phyloP scores from a whole-genome alignment of 305 asterid species.

The Striga hermonthica region DNA sequence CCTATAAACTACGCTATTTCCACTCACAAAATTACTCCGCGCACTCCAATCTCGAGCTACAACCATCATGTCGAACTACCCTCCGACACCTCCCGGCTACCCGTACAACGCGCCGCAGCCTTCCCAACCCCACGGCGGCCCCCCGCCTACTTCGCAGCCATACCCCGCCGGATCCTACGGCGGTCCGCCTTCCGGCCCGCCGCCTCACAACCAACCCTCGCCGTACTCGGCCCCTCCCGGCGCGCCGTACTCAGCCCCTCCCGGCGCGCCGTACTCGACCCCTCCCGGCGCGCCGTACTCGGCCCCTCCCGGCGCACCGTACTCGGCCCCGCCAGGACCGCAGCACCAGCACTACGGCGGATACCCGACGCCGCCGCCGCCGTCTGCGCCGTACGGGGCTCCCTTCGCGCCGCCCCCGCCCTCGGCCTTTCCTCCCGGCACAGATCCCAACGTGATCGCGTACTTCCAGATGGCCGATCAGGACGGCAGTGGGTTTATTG shows the following conservation, averaged over 20 bases:
- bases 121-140: constrained; percentile 40
- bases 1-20: constrained; percentile 7
- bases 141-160: constrained; percentile 34
- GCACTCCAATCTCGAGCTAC: constrained; percentile 10
- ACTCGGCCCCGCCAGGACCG: constrained; percentile 45
- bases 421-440: constrained; percentile 88
- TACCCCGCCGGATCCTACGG: constrained; percentile 38
- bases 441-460: constrained; percentile 72
- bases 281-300: too few species aligned
- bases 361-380: constrained; percentile 43
- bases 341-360: constrained; percentile 54
- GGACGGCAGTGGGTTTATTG: constrained; percentile 91
- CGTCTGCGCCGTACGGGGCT: constrained; percentile 55
- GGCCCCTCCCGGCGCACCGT: constrained; percentile 37
- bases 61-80: constrained; percentile 46
- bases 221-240: constrained; percentile 29
- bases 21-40: neutral
- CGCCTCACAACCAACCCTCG: constrained; percentile 33
- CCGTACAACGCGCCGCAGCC: constrained; percentile 56
- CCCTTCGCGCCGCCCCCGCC: constrained; percentile 71
- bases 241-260: too few species aligned
- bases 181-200: constrained; percentile 32
- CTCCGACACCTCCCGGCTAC: constrained; percentile 49
- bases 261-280: too few species aligned
- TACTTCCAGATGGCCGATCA: constrained; percentile 83